Conservation (phyloP, 2,329 filamentous ascomycete species). For the Iodosphaeria phyllophila region DNA sequence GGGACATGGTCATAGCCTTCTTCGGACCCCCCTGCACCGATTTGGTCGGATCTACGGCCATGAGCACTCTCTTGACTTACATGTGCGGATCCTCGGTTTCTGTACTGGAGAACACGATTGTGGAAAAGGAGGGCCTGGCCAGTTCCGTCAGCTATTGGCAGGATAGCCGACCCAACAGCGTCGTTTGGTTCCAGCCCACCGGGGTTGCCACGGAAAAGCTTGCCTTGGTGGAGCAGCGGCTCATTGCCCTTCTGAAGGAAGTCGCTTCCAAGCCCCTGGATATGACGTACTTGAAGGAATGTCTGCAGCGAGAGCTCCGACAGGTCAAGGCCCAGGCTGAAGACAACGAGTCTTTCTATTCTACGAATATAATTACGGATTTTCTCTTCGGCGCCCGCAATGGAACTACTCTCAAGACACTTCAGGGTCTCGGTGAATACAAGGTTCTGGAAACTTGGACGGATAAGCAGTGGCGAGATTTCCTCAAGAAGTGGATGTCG, state of each 20-base stretch:
- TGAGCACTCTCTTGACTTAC: constrained; percentile 69
- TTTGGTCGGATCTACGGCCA: constrained; percentile 44
- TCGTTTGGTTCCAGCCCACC: constrained; percentile 73
- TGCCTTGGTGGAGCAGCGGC: constrained; percentile 62
- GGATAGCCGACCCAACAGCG: constrained; percentile 61
- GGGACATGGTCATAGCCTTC: constrained; percentile 73
- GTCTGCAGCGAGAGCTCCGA: constrained; percentile 62
- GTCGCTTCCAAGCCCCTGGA: constrained; percentile 67
- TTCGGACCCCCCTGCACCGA: constrained; percentile 73
- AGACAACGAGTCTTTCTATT: constrained; percentile 62
- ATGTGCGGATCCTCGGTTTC: constrained; percentile 87
- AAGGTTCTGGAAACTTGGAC: constrained; percentile 62
- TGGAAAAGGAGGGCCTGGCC: constrained; percentile 82
- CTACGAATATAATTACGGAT: constrained; percentile 73
- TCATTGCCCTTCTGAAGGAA: constrained; percentile 69
- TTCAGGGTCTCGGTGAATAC: constrained; percentile 37
- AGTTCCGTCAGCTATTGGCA: constrained; percentile 68
- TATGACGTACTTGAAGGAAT: constrained; percentile 79
- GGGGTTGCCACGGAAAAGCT: constrained; percentile 79
- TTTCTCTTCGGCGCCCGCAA: constrained; percentile 79
- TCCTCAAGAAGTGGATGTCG: constrained; percentile 66
- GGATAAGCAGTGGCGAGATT: constrained; percentile 67
- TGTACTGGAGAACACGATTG: constrained; percentile 75
- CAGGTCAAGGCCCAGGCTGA: constrained; percentile 75
- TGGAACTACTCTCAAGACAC: constrained; percentile 51